Evolutionary conservation across 2,329 filamentous ascomycete genomes (phyloP), one percentile per base, ranked within the genome.

Genomic region (Ciborinia camelliae): DNA sequence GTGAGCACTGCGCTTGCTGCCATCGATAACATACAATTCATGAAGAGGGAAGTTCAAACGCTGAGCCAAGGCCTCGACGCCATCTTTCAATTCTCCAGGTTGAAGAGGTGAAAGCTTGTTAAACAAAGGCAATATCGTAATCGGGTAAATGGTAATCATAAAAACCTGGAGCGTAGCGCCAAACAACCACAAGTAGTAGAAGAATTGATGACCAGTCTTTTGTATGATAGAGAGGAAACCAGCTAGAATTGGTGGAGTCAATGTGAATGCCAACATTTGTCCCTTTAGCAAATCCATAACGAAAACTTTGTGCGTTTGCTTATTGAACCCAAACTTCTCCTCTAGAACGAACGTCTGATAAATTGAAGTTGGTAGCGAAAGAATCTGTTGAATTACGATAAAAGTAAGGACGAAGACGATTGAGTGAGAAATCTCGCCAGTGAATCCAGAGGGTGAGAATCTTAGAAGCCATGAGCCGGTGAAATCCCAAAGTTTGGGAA

Each of bases 271-370:
- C 66, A 99, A 84, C 71, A 91, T 83, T 77, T 97, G 92, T 39
- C 89, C 88, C 83, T 99, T 99, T 80, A 98, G 77, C 80, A 97
- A 87, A 76, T 99, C 95, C 72, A 86, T 90, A 62, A 97, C 76
- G 83, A 94, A 99, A 37, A 98, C 83, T 77, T 87, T 88, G 63
- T 92, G 81, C 0, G 95, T 98, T 82, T 97, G 92, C 81, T 99
- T 99, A 80, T 99, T 99, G 86, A 99, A 99, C 58, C 95, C 95
- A 73, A 96, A 99, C 76, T 92, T 90, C 79, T 97, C 93, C 79
- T 99, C 95, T 64, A 99, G 82, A 55, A 98, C 91, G 75, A 99
- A 99, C 15, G 92, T 95, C 79, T 93, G 88, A 82, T 98, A 99
- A 77, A 97, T 87, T 63, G 87, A 90, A 66, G 88, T 85, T 3